Evolutionary conservation across 2,329 filamentous ascomycete genomes (phyloP).

Genomic region (Scytalidium lignicola): DNA sequence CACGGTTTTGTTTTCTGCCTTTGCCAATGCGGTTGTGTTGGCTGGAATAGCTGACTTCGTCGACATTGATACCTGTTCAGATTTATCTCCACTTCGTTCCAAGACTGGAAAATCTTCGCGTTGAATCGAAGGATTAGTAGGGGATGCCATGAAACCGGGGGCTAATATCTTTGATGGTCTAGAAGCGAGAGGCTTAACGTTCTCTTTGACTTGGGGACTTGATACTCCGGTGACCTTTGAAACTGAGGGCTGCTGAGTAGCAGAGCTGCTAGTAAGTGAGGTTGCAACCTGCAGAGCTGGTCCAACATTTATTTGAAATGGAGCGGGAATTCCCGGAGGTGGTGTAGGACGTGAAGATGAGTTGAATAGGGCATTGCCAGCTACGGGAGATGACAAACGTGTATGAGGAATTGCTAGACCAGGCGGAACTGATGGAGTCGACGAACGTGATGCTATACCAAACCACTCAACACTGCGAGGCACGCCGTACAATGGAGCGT

Average conservation of each 20-base stretch:
- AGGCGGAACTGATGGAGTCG: constrained; percentile 39
- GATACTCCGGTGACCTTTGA: constrained; percentile 5
- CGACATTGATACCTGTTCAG: constrained; percentile 5
- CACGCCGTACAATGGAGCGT: constrained; percentile 17
- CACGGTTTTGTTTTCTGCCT: constrained; percentile 8
- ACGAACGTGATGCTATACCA: constrained; percentile 21
- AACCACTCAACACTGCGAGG: constrained; percentile 11
- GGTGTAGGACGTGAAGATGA: constrained; percentile 17
- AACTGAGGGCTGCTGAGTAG: constrained; percentile 22
- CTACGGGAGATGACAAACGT: constrained; percentile 29
- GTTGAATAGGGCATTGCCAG: constrained; percentile 20
- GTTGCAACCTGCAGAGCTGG: background rate
- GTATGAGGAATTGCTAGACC: constrained; percentile 26
- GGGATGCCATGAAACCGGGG: constrained; percentile 7
- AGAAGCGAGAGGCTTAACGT: constrained; percentile 39
- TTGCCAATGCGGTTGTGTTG: constrained; percentile 4
- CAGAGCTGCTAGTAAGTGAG: constrained; percentile 3
- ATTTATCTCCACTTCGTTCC: constrained; percentile 31
- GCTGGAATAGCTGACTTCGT: constrained; percentile 8
- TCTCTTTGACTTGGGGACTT: constrained; percentile 34
- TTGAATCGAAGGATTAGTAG: constrained; percentile 34
- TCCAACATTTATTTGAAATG: background rate
- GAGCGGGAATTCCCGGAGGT: background rate
- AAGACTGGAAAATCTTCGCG: constrained; percentile 61
- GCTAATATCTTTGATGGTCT: constrained; percentile 42